Evolutionary conservation across 2,329 filamentous ascomycete genomes (phyloP).

Genomic region (Diaporthe sp.): DNA sequence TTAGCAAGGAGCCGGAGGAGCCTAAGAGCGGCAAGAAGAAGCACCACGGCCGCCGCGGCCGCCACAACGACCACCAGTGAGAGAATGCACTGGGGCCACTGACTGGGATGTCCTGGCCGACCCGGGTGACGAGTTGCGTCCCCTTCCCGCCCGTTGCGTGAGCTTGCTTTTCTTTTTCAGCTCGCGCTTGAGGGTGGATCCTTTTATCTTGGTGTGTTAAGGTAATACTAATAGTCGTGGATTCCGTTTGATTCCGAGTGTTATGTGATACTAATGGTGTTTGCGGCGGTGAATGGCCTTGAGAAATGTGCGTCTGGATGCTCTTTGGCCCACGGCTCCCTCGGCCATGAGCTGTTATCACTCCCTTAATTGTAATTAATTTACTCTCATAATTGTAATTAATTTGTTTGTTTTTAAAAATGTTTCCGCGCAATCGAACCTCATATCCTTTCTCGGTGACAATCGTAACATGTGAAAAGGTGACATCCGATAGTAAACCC

Average conservation of each 20-base stretch:
- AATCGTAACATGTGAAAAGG: too few species aligned
- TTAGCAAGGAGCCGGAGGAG: not conserved
- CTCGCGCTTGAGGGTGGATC: not conserved
- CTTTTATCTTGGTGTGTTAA: not conserved
- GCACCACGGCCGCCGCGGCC: too few species aligned
- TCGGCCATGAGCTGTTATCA: too few species aligned
- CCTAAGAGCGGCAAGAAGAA: not conserved
- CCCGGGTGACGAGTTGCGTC: not conserved
- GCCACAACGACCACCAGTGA: not conserved
- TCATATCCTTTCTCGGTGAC: too few species aligned
- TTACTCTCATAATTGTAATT: too few species aligned
- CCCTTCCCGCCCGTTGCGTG: not conserved
- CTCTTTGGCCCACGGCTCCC: too few species aligned
- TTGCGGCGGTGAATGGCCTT: not conserved
- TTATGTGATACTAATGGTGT: not conserved
- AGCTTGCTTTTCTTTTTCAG: not conserved
- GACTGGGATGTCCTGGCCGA: not conserved
- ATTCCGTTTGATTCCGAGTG: not conserved
- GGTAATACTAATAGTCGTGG: not conserved
- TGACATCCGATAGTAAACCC: too few species aligned
- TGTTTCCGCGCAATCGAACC: too few species aligned
- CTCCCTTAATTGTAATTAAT: not conserved
- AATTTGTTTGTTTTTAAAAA: too few species aligned
- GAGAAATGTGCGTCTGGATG: not conserved
- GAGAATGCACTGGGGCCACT: not conserved